Conservation (phyloP, 208 protist genomes). For the Leishmania guyanensis region DNA sequence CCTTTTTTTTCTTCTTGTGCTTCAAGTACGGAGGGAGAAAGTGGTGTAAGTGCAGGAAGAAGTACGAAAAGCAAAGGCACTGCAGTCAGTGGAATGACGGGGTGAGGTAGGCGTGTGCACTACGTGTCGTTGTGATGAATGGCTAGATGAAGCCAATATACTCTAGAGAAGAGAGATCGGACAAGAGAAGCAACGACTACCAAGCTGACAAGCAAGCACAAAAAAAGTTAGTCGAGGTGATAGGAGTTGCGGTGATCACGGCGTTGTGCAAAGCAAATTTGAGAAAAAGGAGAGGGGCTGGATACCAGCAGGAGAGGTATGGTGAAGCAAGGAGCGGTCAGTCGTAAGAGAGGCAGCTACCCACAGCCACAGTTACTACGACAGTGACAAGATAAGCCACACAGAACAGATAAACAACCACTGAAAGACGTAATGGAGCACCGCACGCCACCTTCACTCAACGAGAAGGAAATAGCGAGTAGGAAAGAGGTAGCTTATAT, state of each 20-base stretch:
- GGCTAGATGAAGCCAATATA: neutral
- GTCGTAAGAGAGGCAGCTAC: neutral
- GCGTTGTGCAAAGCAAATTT: neutral
- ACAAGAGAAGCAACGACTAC: neutral
- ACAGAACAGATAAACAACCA: neutral
- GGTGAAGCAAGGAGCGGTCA: conserved; percentile 5
- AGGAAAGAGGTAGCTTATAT: neutral
- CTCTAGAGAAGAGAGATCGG: neutral
- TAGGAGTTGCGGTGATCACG: neutral
- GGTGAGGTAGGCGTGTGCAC: neutral
- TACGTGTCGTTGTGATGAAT: neutral
- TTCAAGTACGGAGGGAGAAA: neutral
- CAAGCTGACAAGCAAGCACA: neutral
- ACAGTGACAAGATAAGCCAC: neutral
- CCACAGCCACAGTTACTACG: neutral
- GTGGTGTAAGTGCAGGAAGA: neutral
- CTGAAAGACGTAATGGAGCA: neutral
- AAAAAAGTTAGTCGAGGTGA: neutral
- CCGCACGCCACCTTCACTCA: neutral
- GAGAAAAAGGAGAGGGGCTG: neutral
- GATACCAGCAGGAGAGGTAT: neutral
- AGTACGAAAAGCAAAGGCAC: too few species aligned
- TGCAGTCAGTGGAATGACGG: neutral
- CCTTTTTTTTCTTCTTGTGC: conserved; percentile 12
- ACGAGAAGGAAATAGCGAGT: neutral